phyloP scores from a whole-genome alignment of 352 stramenopile genomes.

The Phytophthora nicotianae region DNA sequence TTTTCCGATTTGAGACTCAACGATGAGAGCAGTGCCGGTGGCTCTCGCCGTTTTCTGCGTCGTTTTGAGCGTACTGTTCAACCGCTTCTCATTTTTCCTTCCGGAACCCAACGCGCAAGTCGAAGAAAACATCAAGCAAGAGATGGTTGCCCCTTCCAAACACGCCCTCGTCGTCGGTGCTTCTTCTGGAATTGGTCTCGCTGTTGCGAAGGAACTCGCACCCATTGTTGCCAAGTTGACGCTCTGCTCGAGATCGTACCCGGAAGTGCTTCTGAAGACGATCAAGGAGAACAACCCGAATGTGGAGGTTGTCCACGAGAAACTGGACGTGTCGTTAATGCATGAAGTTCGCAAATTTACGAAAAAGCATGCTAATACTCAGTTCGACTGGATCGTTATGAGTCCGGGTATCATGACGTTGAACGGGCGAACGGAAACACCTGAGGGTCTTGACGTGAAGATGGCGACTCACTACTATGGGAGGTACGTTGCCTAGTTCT shows the following conservation, averaged over 20 bases:
- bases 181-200: conserved; percentile 29
- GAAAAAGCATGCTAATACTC: conserved; percentile 5
- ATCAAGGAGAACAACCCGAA: conserved; percentile 23
- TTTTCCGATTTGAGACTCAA: conserved; percentile 6
- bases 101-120: conserved; percentile 11
- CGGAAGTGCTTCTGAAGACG: conserved; percentile 7
- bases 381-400: conserved; percentile 37
- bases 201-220: conserved; percentile 20
- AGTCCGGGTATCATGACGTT: conserved; percentile 25
- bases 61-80: conserved; percentile 7
- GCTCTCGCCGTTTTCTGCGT: conserved; percentile 8
- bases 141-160: conserved; percentile 27
- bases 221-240: conserved; percentile 30
- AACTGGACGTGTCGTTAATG: conserved; percentile 18
- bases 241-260: conserved; percentile 23
- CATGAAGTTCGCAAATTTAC: conserved; percentile 28
- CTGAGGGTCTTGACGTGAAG: conserved; percentile 28
- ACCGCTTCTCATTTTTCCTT: conserved; percentile 7
- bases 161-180: conserved; percentile 31
- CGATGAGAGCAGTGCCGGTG: conserved; percentile 9
- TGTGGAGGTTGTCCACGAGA: conserved; percentile 23
- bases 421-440: conserved; percentile 20
- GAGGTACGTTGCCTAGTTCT: conserved; percentile 3
- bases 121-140: conserved; percentile 18
- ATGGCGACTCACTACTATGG: conserved; percentile 37